Percentiles rank a stretch among this genome's conserved stretches.
Evolutionary conservation across 1,139 yeast genomes (phyloP).

Genomic region (Pichia inconspicua): DNA sequence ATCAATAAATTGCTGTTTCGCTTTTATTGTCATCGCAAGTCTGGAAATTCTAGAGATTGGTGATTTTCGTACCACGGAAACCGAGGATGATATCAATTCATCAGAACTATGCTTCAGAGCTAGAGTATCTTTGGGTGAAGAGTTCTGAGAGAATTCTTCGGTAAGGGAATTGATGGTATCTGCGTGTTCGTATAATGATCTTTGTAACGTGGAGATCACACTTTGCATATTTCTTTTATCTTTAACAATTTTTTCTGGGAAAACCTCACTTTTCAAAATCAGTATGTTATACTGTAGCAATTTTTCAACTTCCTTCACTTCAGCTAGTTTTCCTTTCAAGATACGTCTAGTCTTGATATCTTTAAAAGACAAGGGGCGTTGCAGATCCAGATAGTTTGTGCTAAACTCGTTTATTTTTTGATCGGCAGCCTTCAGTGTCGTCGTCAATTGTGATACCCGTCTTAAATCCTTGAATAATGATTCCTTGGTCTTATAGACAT

Average conservation of each 20-base stretch:
- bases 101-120: not conserved
- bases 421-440: conserved; percentile 1
- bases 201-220: conserved; percentile 20
- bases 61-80: not conserved
- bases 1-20: conserved; percentile 5
- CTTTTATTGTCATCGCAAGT: not conserved
- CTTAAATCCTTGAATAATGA: conserved; percentile 8
- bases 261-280: conserved; percentile 20
- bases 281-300: conserved; percentile 20
- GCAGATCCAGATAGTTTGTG: not conserved
- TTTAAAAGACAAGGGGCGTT: conserved; percentile 19
- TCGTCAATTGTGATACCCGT: conserved; percentile 7
- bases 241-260: conserved; percentile 19
- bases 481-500: conserved; percentile 1
- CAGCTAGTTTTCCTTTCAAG: conserved; percentile 13
- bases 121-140: not conserved
- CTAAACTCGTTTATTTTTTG: conserved; percentile 2
- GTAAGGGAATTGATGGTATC: conserved; percentile 15
- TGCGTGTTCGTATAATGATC: conserved; percentile 16
- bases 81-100: not conserved
- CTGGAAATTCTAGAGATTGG: conserved; percentile 6
- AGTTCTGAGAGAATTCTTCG: not conserved
- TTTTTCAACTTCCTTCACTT: conserved; percentile 13
- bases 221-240: conserved; percentile 19
- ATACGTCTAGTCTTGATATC: conserved; percentile 13